Percentiles rank a stretch among this genome's conserved stretches.
Conservation (phyloP, 805 yeast genomes). For the Kodamaea kaohsiungensis region DNA sequence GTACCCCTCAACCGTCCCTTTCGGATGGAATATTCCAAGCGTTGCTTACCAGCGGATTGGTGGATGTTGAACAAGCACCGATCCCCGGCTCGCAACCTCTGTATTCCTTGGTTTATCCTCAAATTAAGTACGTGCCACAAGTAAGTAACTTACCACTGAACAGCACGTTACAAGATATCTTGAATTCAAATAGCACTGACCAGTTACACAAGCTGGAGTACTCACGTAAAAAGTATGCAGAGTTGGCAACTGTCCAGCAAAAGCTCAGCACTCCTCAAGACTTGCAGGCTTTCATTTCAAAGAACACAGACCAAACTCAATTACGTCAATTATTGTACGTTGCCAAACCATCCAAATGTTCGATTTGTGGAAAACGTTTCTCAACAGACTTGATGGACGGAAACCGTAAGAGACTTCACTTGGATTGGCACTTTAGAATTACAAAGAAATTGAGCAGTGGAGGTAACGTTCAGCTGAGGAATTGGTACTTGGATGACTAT, state of each 20-base stretch:
- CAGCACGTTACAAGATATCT: constrained; percentile 25
- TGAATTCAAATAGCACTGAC: constrained; percentile 17
- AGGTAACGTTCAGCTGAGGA: constrained; percentile 62
- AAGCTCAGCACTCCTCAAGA: constrained; percentile 10
- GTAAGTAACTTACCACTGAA: constrained; percentile 18
- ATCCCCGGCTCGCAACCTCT: constrained; percentile 39
- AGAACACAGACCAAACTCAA: constrained; percentile 26
- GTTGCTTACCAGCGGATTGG: constrained; percentile 39
- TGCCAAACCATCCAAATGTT: constrained; percentile 76
- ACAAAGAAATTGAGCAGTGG: constrained; percentile 61
- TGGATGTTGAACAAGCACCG: constrained; percentile 41
- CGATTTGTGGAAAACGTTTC: constrained; percentile 87
- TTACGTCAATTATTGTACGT: constrained; percentile 44
- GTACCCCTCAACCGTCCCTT: constrained; percentile 6
- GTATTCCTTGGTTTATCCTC: constrained; percentile 34
- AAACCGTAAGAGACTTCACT: constrained; percentile 59
- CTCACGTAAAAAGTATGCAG: constrained; percentile 34
- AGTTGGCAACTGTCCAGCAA: constrained; percentile 28
- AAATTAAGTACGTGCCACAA: constrained; percentile 26
- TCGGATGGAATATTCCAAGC: constrained; percentile 35
- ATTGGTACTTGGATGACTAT: constrained; percentile 75
- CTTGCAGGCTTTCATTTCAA: constrained; percentile 40
- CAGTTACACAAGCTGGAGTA: constrained; percentile 30
- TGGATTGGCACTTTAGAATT: constrained; percentile 96
- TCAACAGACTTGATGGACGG: constrained; percentile 57